phyloP scores from a whole-genome alignment of 805 yeast species.

The Nakazawaea populi region DNA sequence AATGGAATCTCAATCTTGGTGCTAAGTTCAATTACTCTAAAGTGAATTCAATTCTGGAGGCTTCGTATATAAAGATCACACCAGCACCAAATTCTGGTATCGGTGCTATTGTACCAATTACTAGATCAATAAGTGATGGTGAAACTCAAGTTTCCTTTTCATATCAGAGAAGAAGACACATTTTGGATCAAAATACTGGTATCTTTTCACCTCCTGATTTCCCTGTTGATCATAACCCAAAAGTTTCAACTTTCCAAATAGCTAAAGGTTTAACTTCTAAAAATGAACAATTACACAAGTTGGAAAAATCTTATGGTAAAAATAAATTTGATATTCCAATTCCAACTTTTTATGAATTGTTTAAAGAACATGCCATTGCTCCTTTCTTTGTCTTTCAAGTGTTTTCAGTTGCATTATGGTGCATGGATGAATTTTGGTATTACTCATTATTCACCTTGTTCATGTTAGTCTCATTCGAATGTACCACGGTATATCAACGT shows the following conservation, averaged over 20 bases:
- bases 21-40: constrained; percentile 61
- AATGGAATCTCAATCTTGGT: constrained; percentile 77
- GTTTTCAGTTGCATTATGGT: constrained; percentile 93
- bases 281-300: constrained; percentile 25
- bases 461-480: constrained; percentile 90
- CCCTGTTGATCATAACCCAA: constrained; percentile 55
- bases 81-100: constrained; percentile 86
- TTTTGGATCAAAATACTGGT: constrained; percentile 49
- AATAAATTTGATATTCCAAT: constrained; percentile 93
- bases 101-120: constrained; percentile 68
- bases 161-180: constrained; percentile 89
- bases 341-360: constrained; percentile 84
- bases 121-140: constrained; percentile 48
- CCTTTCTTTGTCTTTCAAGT: constrained; percentile 96
- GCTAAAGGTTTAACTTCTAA: constrained; percentile 25
- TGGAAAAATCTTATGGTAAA: constrained; percentile 63
- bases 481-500: constrained; percentile 92
- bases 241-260: constrained; percentile 49
- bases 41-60: constrained; percentile 51
- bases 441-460: constrained; percentile 85
- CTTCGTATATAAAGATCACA: constrained; percentile 65
- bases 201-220: constrained; percentile 80
- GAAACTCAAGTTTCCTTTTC: constrained; percentile 63
- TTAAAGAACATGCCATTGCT: constrained; percentile 96
- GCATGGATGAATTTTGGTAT: constrained; percentile 96